Evolutionary conservation across 257 asterid species (phyloP).

Genomic region (Solanum megistacrolobum): DNA sequence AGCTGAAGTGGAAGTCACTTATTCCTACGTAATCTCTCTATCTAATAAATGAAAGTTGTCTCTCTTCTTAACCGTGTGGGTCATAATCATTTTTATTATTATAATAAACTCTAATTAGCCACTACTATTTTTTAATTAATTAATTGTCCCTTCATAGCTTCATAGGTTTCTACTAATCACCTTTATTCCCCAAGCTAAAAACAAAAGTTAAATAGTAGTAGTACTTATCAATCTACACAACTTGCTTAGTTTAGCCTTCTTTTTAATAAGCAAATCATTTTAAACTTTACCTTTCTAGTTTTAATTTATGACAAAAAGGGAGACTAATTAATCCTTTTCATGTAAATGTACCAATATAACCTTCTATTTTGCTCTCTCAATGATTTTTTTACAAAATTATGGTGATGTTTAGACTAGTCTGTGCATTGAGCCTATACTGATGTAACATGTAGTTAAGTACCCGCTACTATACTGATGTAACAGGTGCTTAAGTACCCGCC

Average conservation of each 20-base stretch:
- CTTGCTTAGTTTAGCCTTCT: not conserved
- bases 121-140: not conserved
- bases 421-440: not conserved
- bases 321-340: not conserved
- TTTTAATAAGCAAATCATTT: not conserved
- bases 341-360: not conserved
- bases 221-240: not conserved
- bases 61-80: slow-evolving; percentile 9
- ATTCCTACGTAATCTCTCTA: slow-evolving; percentile 25
- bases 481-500: not conserved
- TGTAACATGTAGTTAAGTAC: too few species aligned
- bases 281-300: not conserved
- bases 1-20: slow-evolving; percentile 42
- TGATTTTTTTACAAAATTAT: not conserved
- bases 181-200: not conserved
- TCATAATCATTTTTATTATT: slow-evolving; percentile 8
- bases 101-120: slow-evolving; percentile 4
- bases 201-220: not conserved
- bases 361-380: not conserved
- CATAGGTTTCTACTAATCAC: not conserved
- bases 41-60: not conserved
- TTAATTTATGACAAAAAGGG: not conserved
- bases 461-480: too few species aligned
- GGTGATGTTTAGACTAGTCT: too few species aligned
- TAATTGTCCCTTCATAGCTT: not conserved